Base-by-base conservation (phyloP, 495 filamentous ascomycete genomes). In the Aspergillus indologenus region DNA sequence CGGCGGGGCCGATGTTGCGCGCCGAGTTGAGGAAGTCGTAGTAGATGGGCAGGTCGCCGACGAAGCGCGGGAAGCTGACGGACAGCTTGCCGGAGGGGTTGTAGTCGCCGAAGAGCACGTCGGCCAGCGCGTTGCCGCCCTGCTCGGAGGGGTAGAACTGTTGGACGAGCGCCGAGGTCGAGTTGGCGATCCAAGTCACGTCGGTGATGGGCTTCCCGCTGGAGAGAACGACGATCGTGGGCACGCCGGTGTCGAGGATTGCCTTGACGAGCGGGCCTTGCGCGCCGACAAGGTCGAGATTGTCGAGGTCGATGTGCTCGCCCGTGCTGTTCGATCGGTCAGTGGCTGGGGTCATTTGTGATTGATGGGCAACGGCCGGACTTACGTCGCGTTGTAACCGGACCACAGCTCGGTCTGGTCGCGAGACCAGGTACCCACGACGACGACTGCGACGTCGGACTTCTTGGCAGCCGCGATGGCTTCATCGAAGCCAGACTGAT, bases 341-440 rank as follows among this genome's bases (percentile, higher is more conserved):
- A 45, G 56, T 34, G 51, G 8, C n/a, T 29, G 45, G 45, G 26
- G 9, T 29, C 9, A 29, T 9, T 4, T 45, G 44, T 2, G 5
- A 7, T 29, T 0, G 1, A n/a, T 8, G 12, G 9, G 29, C 20
- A 55, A 44, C n/a, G n/a, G n/a, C n/a, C n/a, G n/a, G n/a, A n/a
- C 65, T 61, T 59, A 79, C 69, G 82, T 84, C 47, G 87, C 87
- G 60, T 90, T 90, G 11, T 88, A 63, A 4, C 85, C 84, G 51
- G 73, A 62, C 87, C 87, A 90, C 3, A 90, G 77, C 62, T 89
- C 79, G 24, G 72, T 66, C 65, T 90, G 86, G 59, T 90, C 87
- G 34, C 87, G 79, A n/a, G 81, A 84, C 87, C 85, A 89, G 26
- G 87, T 91, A 45, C 87, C 87, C 0, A 89, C 86, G 2, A 90